A percentile compares a stretch with the other conserved stretches of the same genome.
Conservation (phyloP, 306 rosid species). For the Ormosia semicastrata region DNA sequence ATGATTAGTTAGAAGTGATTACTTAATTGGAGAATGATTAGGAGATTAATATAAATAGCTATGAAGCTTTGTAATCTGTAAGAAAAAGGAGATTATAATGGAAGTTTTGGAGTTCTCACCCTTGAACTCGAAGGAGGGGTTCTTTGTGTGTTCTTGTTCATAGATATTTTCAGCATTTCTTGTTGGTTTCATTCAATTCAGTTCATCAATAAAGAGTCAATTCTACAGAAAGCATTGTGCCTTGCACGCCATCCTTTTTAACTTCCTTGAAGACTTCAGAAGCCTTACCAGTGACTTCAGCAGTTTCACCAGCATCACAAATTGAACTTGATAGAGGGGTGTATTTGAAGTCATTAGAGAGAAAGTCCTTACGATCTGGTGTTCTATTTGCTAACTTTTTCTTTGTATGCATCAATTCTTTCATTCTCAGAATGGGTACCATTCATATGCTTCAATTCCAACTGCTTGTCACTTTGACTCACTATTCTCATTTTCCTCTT, state of each 20-base stretch:
- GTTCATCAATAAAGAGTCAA: too few species aligned
- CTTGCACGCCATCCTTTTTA: conserved; percentile 39
- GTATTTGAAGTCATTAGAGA: conserved; percentile 41
- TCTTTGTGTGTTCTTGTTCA: too few species aligned
- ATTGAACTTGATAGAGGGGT: conserved; percentile 43
- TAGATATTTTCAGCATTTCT: too few species aligned
- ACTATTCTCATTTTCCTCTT: conserved; percentile 34
- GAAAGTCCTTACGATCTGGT: conserved; percentile 42
- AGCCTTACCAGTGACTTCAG: conserved; percentile 38
- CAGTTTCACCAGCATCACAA: conserved; percentile 44
- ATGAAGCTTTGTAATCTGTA: too few species aligned
- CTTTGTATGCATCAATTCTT: conserved; percentile 16
- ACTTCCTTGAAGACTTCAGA: conserved; percentile 35
- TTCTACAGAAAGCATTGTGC: conserved; percentile 33
- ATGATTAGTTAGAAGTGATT: too few species aligned
- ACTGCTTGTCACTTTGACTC: conserved; percentile 32
- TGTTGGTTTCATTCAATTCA: too few species aligned
- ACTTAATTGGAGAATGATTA: too few species aligned
- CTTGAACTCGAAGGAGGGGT: too few species aligned
- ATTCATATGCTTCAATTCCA: conserved; percentile 36
- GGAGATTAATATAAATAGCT: too few species aligned
- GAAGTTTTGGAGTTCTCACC: too few species aligned
- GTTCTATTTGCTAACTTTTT: conserved; percentile 44
- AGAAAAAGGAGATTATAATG: too few species aligned
- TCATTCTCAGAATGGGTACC: conserved; percentile 40